Conservation (phyloP, 768 basidiomycete species). For the Dictyophora rubrovolvata region DNA sequence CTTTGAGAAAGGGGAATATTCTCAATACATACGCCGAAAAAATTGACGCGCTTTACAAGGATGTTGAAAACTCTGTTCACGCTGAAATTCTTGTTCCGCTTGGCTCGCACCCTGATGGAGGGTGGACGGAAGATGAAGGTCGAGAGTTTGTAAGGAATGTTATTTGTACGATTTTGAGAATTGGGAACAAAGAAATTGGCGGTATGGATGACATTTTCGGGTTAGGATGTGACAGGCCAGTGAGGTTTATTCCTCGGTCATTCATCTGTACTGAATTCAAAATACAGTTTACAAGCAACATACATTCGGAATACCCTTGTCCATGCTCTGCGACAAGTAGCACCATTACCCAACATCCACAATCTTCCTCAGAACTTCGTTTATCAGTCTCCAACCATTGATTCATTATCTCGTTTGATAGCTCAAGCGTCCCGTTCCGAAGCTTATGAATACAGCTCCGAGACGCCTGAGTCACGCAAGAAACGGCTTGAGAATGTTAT, state of each 20-base stretch:
- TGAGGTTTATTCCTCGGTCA: neutral
- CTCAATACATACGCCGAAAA: conserved; percentile 29
- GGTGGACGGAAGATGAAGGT: conserved; percentile 7
- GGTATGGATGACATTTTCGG: conserved; percentile 14
- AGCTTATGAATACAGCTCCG: neutral
- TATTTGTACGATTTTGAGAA: conserved; percentile 24
- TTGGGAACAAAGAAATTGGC: neutral
- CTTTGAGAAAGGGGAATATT: conserved; percentile 26
- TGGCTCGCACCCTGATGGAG: conserved; percentile 15
- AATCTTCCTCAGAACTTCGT: conserved; percentile 25
- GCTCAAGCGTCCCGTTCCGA: conserved; percentile 4
- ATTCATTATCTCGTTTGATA: conserved; percentile 10
- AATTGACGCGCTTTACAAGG: conserved; percentile 28
- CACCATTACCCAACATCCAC: conserved; percentile 13
- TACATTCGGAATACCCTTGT: conserved; percentile 27
- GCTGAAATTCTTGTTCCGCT: conserved; percentile 19
- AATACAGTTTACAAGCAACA: conserved; percentile 26
- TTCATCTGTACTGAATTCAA: neutral
- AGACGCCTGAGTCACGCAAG: neutral
- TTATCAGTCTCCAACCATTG: conserved; percentile 30
- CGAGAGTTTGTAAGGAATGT: conserved; percentile 23
- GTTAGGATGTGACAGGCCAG: neutral
- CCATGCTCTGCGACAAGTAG: conserved; percentile 14
- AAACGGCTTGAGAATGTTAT: neutral
- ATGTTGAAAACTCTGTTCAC: conserved; percentile 23